These are phyloP conservation scores for Aspergillus steynii DNA, from an alignment of 495 filamentous ascomycete species.

Conservation along the genomic window DNA sequence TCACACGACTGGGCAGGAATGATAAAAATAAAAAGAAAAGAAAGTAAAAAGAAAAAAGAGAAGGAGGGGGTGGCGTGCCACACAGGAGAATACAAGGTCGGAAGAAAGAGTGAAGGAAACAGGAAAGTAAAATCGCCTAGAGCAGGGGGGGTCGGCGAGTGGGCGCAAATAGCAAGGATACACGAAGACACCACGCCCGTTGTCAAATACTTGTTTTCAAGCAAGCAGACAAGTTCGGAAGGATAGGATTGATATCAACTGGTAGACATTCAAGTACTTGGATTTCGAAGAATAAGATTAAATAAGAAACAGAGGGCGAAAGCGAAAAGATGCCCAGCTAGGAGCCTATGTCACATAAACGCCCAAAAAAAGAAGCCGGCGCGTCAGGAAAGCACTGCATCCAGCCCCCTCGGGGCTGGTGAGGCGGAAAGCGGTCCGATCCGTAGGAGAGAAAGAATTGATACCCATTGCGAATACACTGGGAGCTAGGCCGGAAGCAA, in stretches of 20 bases:
- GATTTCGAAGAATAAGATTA: slow-evolving; percentile 20
- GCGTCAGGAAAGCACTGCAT: slow-evolving; percentile 14
- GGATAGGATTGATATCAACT: slow-evolving; percentile 22
- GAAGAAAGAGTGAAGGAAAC: slow-evolving; percentile 20
- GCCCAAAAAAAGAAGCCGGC: slow-evolving; percentile 18
- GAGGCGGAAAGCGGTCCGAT: slow-evolving; percentile 28
- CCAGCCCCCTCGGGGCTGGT: slow-evolving; percentile 26
- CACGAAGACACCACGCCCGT: slow-evolving; percentile 35
- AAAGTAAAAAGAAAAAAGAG: slow-evolving; percentile 10
- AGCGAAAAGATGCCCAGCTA: slow-evolving; percentile 20
- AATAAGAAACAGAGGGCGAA: slow-evolving; percentile 10
- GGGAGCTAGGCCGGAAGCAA: slow-evolving; percentile 17
- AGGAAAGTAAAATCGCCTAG: slow-evolving; percentile 22
- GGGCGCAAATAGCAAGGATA: slow-evolving; percentile 37
- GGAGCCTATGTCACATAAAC: slow-evolving; percentile 22
- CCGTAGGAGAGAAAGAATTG: slow-evolving; percentile 26
- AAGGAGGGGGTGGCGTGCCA: slow-evolving; percentile 3
- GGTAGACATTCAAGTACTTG: slow-evolving; percentile 21
- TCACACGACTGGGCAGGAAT: slow-evolving; percentile 19
- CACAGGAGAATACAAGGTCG: neutral
- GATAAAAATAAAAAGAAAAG: slow-evolving; percentile 9
- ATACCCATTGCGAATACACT: slow-evolving; percentile 32
- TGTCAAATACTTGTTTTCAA: slow-evolving; percentile 18
- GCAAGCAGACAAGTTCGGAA: slow-evolving; percentile 29
- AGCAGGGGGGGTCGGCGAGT: slow-evolving; percentile 24